Evolutionary conservation across 2,329 filamentous ascomycete genomes (phyloP).

Genomic region (Colletotrichum neosansevieriae): DNA sequence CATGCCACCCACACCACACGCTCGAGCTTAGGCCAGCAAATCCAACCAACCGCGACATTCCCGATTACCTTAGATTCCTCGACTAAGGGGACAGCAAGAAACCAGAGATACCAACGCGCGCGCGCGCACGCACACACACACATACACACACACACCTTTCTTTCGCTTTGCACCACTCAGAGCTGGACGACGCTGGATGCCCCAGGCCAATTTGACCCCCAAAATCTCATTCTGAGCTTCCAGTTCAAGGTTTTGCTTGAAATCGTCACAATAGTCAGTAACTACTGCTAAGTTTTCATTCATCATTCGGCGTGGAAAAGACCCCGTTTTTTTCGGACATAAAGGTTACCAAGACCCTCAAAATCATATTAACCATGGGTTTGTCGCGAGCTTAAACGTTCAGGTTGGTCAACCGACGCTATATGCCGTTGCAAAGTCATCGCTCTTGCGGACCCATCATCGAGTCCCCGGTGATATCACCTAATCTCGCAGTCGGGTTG

Average conservation of each 20-base stretch:
- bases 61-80: conserved; percentile 29
- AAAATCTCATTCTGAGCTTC: no score
- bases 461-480: conserved; percentile 28
- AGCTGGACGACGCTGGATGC: conserved; percentile 14
- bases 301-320: no score
- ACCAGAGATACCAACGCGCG: conserved; percentile 26
- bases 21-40: conserved; percentile 9
- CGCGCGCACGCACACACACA: no score
- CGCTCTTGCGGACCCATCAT: conserved; percentile 1
- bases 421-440: not conserved
- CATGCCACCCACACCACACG: conserved; percentile 32
- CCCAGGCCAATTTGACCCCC: not conserved
- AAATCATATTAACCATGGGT: not conserved
- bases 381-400: not conserved
- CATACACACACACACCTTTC: conserved; percentile 7
- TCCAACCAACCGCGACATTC: conserved; percentile 33
- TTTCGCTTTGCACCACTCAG: conserved; percentile 3
- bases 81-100: conserved; percentile 8
- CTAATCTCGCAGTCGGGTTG: conserved; percentile 21
- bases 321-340: no score
- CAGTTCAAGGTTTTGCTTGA: no score
- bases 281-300: no score
- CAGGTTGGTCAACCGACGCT: not conserved
- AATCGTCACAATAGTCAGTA: no score
- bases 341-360: no score